Percentiles rank a stretch among this genome's conserved stretches.
Conservation (phyloP, 208 protist species). For the Trypanosomatidae sp. region DNA sequence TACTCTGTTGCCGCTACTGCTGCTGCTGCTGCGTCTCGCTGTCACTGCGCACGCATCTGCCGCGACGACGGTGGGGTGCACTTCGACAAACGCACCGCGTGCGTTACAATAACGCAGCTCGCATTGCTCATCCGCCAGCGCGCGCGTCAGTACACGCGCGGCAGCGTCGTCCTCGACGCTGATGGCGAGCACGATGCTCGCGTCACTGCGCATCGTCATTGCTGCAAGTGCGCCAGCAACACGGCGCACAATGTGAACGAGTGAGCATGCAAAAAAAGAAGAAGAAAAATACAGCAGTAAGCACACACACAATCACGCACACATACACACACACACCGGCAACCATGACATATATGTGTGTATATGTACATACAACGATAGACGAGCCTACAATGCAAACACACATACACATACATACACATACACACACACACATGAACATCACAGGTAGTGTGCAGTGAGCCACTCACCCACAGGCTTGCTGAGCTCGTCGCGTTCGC, state of each 20-base stretch:
- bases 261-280: background rate
- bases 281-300: background rate
- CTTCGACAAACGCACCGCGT: background rate
- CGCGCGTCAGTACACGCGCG: background rate
- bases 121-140: background rate
- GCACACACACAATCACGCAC: background rate
- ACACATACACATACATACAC: background rate
- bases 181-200: background rate
- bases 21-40: too few relatives aligned
- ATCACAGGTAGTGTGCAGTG: slow-evolving; percentile 14
- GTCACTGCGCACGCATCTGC: too few relatives aligned
- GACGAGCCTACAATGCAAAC: background rate
- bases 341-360: background rate
- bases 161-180: background rate
- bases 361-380: background rate
- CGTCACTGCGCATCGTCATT: background rate
- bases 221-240: background rate
- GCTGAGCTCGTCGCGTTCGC: slow-evolving; percentile 28
- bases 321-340: background rate
- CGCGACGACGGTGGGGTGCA: too few relatives aligned
- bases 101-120: background rate
- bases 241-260: background rate
- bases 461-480: slow-evolving; percentile 54
- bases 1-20: too few relatives aligned
- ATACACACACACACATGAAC: slow-evolving; percentile 2